phyloP scores from a whole-genome alignment of 192 early-diverging fungal genomes.

The Coemansia sp. region DNA sequence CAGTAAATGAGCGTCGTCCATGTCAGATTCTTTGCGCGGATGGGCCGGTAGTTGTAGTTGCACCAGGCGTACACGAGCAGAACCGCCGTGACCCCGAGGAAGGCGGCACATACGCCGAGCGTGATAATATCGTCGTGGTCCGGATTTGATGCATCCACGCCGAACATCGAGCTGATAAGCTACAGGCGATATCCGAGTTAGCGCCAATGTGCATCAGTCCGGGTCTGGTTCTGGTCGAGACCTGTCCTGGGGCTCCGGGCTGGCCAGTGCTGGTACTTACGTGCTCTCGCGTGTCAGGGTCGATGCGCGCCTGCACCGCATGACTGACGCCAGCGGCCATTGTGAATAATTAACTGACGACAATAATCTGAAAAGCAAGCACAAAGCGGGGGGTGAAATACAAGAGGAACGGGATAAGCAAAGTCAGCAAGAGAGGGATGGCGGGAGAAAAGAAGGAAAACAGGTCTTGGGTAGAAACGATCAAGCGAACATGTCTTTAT shows the following conservation, averaged over 20 bases:
- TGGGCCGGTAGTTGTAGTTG: slow-evolving; percentile 33
- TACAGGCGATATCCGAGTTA: neutral
- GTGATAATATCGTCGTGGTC: slow-evolving; percentile 12
- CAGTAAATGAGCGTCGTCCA: slow-evolving; percentile 31
- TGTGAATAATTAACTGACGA: too few relatives aligned
- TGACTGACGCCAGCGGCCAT: neutral
- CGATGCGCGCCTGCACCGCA: neutral
- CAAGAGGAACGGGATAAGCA: neutral
- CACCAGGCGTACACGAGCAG: slow-evolving; percentile 28
- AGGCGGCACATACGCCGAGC: slow-evolving; percentile 7
- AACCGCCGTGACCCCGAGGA: slow-evolving; percentile 20
- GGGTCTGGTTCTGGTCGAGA: neutral
- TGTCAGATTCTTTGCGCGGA: slow-evolving; percentile 39
- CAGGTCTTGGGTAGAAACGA: neutral
- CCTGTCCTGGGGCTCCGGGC: neutral
- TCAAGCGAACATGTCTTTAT: neutral
- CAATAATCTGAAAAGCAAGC: neutral
- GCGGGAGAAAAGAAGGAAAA: neutral
- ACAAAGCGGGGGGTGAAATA: neutral
- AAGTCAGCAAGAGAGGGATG: neutral
- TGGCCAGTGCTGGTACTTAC: too few relatives aligned
- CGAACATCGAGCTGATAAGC: neutral
- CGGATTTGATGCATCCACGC: neutral
- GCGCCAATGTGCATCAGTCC: neutral
- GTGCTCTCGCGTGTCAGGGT: neutral